Evolutionary conservation across 192 early-diverging fungal species (phyloP).

Genomic region (Backusella parvicylindrica): DNA sequence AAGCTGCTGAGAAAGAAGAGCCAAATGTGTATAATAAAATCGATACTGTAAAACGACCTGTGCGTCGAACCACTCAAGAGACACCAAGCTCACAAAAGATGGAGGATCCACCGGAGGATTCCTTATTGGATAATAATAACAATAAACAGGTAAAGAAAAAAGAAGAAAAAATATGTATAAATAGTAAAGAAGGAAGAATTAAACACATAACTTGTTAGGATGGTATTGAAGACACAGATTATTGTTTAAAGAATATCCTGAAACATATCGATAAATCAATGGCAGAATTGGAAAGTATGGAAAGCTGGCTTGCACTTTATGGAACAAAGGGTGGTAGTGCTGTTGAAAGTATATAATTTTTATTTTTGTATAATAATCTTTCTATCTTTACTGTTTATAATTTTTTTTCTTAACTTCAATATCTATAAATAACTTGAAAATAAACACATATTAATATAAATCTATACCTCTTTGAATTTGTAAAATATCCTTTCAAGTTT

Average conservation of each 20-base stretch:
- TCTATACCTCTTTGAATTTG: no score
- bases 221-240: constrained; percentile 87
- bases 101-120: background rate
- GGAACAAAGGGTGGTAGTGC: constrained; percentile 47
- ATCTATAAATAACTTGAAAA: no score
- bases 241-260: constrained; percentile 74
- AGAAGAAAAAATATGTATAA: background rate
- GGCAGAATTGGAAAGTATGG: constrained; percentile 81
- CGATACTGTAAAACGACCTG: background rate
- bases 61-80: background rate
- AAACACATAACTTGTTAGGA: background rate
- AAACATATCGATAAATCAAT: constrained; percentile 82
- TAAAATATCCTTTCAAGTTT: no score
- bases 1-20: background rate
- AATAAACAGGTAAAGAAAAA: background rate
- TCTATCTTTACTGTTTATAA: background rate
- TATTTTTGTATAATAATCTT: background rate
- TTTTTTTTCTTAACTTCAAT: background rate
- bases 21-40: background rate
- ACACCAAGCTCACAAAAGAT: background rate
- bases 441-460: no score
- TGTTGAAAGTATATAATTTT: background rate
- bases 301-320: constrained; percentile 84
- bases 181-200: background rate
- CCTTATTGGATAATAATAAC: background rate